Percentiles rank a stretch among this genome's conserved stretches.
phyloP scores from a whole-genome alignment of 352 stramenopile genomes.

The Pythium rhizo-oryzae region DNA sequence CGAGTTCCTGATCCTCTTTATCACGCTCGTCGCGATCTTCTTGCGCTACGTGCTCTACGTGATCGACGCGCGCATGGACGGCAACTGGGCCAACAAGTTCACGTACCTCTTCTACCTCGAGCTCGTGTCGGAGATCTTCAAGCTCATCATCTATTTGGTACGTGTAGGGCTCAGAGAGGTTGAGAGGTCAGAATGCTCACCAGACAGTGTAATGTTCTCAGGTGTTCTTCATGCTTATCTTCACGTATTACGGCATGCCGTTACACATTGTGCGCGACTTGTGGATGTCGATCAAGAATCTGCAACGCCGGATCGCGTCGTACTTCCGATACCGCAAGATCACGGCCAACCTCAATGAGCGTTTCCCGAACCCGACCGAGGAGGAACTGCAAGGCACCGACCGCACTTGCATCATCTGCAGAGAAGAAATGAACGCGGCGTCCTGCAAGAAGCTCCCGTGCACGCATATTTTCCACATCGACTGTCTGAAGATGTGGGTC shows the following conservation, averaged over 20 bases:
- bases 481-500: constrained; percentile 98
- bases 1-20: constrained; percentile 95
- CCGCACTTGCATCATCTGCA: constrained; percentile 97
- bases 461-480: constrained; percentile 97
- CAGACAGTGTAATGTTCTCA: constrained; percentile 24
- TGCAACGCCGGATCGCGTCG: constrained; percentile 80
- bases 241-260: constrained; percentile 97
- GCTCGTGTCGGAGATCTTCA: constrained; percentile 94
- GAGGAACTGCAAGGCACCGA: constrained; percentile 95
- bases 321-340: constrained; percentile 95
- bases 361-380: constrained; percentile 93
- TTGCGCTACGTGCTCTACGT: constrained; percentile 93
- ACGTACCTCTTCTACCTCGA: constrained; percentile 96
- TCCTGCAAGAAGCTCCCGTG: constrained; percentile 97
- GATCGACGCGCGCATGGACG: constrained; percentile 91
- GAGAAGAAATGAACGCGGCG: constrained; percentile 91
- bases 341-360: constrained; percentile 95
- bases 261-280: constrained; percentile 98
- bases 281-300: constrained; percentile 92
- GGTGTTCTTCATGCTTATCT: constrained; percentile 98
- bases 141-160: constrained; percentile 95
- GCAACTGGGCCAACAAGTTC: constrained; percentile 90
- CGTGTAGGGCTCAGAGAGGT: not conserved
- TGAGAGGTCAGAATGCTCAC: not conserved
- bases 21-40: constrained; percentile 91